These are phyloP conservation scores for Carex scoparia DNA, from an alignment of 176 grass and related monocot genomes.

Conservation along the genomic window DNA sequence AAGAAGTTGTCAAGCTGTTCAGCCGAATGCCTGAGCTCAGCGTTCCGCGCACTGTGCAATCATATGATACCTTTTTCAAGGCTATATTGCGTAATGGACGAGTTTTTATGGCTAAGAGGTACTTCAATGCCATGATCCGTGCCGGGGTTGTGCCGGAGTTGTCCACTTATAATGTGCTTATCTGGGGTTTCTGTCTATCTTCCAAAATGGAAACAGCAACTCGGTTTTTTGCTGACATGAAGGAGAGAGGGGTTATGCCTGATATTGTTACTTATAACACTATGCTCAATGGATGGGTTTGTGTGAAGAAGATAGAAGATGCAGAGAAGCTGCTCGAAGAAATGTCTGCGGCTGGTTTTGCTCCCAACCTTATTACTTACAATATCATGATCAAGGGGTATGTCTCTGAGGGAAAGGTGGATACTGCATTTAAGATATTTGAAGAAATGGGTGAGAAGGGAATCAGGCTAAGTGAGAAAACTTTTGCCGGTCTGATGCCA, in stretches of 20 bases:
- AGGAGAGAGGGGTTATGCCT: conserved; percentile 40
- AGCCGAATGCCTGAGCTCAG: conserved; percentile 81
- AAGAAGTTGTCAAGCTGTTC: conserved; percentile 93
- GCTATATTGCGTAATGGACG: conserved; percentile 72
- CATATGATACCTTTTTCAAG: conserved; percentile 88
- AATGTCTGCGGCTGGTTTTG: conserved; percentile 37
- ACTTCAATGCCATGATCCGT: conserved; percentile 71
- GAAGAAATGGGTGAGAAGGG: conserved; percentile 67
- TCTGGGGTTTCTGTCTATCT: conserved; percentile 85
- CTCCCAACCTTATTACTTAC: conserved; percentile 53
- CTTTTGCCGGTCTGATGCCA: conserved; percentile 79
- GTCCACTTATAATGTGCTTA: conserved; percentile 72
- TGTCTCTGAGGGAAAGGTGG: conserved; percentile 39
- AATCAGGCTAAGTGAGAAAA: conserved; percentile 76
- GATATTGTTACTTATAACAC: conserved; percentile 69
- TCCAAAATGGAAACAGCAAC: conserved; percentile 59
- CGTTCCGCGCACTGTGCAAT: conserved; percentile 49
- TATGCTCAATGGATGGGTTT: conserved; percentile 64
- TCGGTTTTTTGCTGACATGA: conserved; percentile 74
- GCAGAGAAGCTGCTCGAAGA: conserved; percentile 79
- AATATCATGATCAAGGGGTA: conserved; percentile 96
- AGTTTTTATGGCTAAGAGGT: conserved; percentile 64
- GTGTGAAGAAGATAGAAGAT: conserved; percentile 55
- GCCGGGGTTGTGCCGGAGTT: conserved; percentile 42
- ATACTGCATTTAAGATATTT: conserved; percentile 55